Evolutionary conservation across 257 asterid species (phyloP).

Genomic region (Fraxinus quadrangulata): DNA sequence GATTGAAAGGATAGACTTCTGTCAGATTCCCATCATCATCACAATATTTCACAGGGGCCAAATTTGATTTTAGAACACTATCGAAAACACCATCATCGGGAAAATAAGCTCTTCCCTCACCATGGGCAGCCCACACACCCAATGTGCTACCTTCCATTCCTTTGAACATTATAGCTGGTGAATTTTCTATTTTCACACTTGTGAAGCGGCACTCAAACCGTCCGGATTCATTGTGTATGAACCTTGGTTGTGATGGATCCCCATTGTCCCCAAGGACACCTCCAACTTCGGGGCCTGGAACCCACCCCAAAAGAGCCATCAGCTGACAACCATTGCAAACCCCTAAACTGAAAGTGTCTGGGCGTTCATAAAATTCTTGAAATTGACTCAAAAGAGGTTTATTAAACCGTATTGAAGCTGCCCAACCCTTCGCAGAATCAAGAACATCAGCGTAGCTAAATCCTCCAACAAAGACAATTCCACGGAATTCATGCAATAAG

Average conservation of each 20-base stretch:
- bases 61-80: slow-evolving; percentile 45
- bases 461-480: slow-evolving; percentile 86
- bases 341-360: slow-evolving; percentile 90
- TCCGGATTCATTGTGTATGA: slow-evolving; percentile 82
- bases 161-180: slow-evolving; percentile 78
- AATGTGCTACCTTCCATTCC: slow-evolving; percentile 92
- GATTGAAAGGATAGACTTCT: slow-evolving; percentile 78
- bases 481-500: slow-evolving; percentile 57
- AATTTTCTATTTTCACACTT: slow-evolving; percentile 71
- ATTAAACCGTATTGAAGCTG: slow-evolving; percentile 82
- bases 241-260: slow-evolving; percentile 86
- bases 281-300: slow-evolving; percentile 79
- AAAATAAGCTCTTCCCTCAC: slow-evolving; percentile 89
- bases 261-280: slow-evolving; percentile 65
- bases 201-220: slow-evolving; percentile 85
- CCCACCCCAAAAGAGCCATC: slow-evolving; percentile 97
- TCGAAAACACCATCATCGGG: slow-evolving; percentile 52
- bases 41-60: slow-evolving; percentile 81
- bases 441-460: slow-evolving; percentile 96
- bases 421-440: slow-evolving; percentile 97
- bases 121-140: slow-evolving; percentile 98
- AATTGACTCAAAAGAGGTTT: slow-evolving; percentile 68
- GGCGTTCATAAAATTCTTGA: slow-evolving; percentile 71
- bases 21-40: slow-evolving; percentile 75
- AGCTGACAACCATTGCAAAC: slow-evolving; percentile 96